Evolutionary conservation across 75 land plant species (phyloP).

Genomic region (Cunninghamia lanceolata): DNA sequence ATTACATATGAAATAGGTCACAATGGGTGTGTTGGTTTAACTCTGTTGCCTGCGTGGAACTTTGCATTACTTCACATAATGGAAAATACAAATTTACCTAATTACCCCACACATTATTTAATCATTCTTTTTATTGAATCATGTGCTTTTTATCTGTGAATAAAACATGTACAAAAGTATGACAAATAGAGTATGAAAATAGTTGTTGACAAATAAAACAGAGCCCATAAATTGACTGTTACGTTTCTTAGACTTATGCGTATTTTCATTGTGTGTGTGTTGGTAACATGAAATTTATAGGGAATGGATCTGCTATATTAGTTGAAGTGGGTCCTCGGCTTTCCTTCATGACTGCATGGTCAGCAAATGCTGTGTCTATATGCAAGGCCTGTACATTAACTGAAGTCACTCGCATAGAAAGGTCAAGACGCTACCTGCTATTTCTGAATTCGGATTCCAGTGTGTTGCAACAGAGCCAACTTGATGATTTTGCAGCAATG

Average conservation of each 20-base stretch:
- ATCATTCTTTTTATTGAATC: not conserved
- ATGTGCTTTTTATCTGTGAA: not conserved
- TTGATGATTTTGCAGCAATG: slow-evolving; percentile 72
- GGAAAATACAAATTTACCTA: not conserved
- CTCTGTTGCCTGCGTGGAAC: not conserved
- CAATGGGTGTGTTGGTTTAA: not conserved
- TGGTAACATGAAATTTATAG: not conserved
- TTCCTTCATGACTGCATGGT: slow-evolving; percentile 97
- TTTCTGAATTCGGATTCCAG: slow-evolving; percentile 42
- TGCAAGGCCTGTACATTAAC: slow-evolving; percentile 75
- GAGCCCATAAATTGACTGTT: not conserved
- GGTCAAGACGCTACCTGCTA: slow-evolving; percentile 82
- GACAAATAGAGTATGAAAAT: not conserved
- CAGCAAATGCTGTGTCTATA: slow-evolving; percentile 93
- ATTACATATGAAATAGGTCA: not conserved
- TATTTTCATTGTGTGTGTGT: not conserved
- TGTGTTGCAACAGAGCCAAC: slow-evolving; percentile 40
- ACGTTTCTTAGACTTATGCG: not conserved
- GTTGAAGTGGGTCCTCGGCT: slow-evolving; percentile 95
- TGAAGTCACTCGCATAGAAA: slow-evolving; percentile 81
- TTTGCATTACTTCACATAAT: not conserved
- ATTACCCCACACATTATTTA: not conserved
- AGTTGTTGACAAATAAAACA: not conserved
- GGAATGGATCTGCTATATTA: slow-evolving; percentile 24
- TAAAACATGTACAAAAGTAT: not conserved